phyloP scores from a whole-genome alignment of 495 filamentous ascomycete species.

The Parachaetomium inaequale region DNA sequence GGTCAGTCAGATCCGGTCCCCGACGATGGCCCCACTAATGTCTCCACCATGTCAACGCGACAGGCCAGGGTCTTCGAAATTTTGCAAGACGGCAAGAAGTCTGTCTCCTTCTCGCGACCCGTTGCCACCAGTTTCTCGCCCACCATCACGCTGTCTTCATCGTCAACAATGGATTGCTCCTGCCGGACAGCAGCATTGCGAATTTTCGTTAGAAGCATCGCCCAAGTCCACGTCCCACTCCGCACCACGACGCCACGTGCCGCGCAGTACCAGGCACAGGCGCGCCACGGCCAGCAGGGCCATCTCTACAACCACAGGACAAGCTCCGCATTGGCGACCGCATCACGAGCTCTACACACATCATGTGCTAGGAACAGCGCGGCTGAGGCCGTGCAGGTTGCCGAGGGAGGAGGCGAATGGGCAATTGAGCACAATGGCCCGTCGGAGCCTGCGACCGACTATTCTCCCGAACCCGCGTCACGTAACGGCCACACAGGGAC shows the following conservation, averaged over 20 bases:
- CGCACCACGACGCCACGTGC: slow-evolving; percentile 15
- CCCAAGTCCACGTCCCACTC: slow-evolving; percentile 38
- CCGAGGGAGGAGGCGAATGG: not conserved
- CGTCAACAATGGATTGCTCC: slow-evolving; percentile 42
- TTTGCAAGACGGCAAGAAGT: not conserved
- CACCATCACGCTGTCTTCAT: not conserved
- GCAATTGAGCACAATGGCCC: not conserved
- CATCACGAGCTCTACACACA: slow-evolving; percentile 20
- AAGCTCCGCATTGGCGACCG: not conserved
- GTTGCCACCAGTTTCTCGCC: not conserved
- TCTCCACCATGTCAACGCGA: not conserved
- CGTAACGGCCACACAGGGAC: not conserved
- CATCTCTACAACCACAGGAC: not conserved
- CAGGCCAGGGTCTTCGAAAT: not conserved
- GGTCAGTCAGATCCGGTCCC: not conserved
- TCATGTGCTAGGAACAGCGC: slow-evolving; percentile 11
- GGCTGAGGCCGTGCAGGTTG: not conserved
- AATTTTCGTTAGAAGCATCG: slow-evolving; percentile 49
- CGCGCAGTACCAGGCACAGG: slow-evolving; percentile 2
- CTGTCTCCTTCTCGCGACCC: not conserved
- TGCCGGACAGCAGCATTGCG: slow-evolving; percentile 46
- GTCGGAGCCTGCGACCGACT: not conserved
- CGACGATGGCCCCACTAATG: not conserved
- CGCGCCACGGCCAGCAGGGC: not conserved
- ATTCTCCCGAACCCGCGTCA: not conserved